Conservation (phyloP, 495 filamentous ascomycete species). For the Diplogelasinospora grovesii region DNA sequence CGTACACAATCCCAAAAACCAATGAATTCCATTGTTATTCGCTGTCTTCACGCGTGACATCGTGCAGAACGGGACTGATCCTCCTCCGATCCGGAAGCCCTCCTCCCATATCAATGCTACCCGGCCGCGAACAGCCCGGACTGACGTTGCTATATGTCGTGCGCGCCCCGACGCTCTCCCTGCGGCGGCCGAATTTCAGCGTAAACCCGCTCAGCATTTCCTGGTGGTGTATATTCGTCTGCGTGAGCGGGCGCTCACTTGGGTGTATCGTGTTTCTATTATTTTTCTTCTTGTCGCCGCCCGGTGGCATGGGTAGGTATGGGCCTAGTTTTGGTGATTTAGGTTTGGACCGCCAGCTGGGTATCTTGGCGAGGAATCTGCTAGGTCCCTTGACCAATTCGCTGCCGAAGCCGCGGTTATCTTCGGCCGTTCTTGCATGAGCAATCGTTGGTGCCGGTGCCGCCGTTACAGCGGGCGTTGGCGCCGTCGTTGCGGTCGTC, state of each 20-base stretch:
- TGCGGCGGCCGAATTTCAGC: slow-evolving; percentile 13
- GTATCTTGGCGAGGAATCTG: slow-evolving; percentile 5
- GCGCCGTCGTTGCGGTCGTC: not conserved
- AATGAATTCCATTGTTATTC: no score
- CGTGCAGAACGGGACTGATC: no score
- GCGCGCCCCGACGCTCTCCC: not conserved
- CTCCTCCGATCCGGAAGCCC: no score
- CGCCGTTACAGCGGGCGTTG: no score
- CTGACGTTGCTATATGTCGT: slow-evolving; percentile 9
- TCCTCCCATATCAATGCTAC: no score
- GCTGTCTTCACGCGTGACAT: no score
- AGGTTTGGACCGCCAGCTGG: slow-evolving; percentile 7
- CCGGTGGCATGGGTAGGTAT: slow-evolving; percentile 1
- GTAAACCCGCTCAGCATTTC: slow-evolving; percentile 15
- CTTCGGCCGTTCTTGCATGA: no score
- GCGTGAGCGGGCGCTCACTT: slow-evolving; percentile 7
- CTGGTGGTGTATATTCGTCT: slow-evolving; percentile 18
- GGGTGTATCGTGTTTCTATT: slow-evolving; percentile 4
- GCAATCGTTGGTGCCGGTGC: no score
- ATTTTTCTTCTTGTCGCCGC: not conserved
- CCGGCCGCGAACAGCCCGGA: slow-evolving; percentile 1
- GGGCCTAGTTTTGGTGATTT: slow-evolving; percentile 1
- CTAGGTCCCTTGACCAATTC: slow-evolving; percentile 1
- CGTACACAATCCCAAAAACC: no score
- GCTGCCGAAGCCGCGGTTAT: not conserved